These are phyloP conservation scores for Pleurozium schreberi DNA, from an alignment of 225 moss, liverwort and hornwort species.

Conservation along the genomic window DNA sequence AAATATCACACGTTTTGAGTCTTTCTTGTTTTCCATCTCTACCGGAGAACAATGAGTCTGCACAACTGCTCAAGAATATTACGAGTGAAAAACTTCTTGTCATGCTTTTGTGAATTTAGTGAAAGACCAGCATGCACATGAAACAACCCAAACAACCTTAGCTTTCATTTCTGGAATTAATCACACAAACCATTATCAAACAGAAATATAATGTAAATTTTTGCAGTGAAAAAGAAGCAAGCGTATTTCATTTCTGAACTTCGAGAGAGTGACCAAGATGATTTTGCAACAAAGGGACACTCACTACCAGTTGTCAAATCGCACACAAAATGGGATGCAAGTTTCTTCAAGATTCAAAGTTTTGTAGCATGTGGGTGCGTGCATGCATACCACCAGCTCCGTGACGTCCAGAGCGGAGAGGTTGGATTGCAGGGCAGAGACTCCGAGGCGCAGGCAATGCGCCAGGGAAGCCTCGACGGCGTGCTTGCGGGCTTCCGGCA, in stretches of 20 bases:
- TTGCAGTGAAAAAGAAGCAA: not conserved
- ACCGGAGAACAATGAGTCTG: not conserved
- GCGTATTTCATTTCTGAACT: not conserved
- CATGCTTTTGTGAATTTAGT: not conserved
- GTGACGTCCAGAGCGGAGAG: slow-evolving; percentile 56
- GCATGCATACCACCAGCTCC: slow-evolving; percentile 60
- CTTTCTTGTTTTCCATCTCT: not conserved
- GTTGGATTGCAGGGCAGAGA: slow-evolving; percentile 40
- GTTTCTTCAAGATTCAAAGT: not conserved
- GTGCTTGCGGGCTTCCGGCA: slow-evolving; percentile 34
- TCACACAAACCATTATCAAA: not conserved
- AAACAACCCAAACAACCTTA: no score
- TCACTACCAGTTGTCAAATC: not conserved
- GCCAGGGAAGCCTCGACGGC: slow-evolving; percentile 31
- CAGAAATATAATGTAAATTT: not conserved
- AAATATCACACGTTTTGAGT: not conserved
- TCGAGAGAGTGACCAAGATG: not conserved
- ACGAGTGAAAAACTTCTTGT: not conserved
- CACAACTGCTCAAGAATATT: not conserved
- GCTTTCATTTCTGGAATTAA: not conserved
- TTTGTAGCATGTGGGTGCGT: not conserved
- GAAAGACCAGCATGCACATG: not conserved
- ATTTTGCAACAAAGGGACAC: not conserved
- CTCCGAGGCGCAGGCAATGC: slow-evolving; percentile 53
- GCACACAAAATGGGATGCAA: no score